phyloP scores from a whole-genome alignment of 768 basidiomycete genomes.

The Suillus occidentalis region DNA sequence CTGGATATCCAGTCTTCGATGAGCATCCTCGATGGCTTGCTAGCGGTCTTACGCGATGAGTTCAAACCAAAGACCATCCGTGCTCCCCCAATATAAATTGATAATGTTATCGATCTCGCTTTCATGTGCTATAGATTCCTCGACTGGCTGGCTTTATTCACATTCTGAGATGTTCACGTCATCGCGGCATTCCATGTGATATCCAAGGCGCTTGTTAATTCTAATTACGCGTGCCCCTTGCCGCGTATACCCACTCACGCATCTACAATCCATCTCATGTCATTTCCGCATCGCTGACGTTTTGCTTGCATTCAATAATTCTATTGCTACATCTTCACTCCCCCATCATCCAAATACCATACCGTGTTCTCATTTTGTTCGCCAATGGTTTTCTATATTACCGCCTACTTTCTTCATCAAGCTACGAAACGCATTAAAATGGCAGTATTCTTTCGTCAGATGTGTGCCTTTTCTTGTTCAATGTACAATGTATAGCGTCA shows the following conservation, averaged over 20 bases:
- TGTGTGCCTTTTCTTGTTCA: neutral
- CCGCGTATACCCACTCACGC: neutral
- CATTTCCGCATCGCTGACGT: neutral
- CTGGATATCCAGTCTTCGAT: conserved; percentile 25
- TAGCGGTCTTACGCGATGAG: neutral
- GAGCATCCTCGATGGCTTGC: neutral
- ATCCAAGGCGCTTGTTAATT: neutral
- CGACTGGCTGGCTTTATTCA: conserved; percentile 6
- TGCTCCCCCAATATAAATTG: conserved; percentile 4
- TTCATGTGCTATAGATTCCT: conserved; percentile 5
- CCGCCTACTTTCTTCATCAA: neutral
- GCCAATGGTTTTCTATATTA: neutral
- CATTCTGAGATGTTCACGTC: neutral
- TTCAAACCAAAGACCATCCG: conserved; percentile 11
- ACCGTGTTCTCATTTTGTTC: neutral
- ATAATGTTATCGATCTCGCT: conserved; percentile 7
- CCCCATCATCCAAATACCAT: conserved; percentile 1
- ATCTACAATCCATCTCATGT: conserved; percentile 1
- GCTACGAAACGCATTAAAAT: neutral
- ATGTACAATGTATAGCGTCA: neutral
- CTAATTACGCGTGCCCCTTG: neutral
- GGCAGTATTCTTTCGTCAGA: neutral
- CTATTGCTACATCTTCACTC: conserved; percentile 4
- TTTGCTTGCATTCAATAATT: neutral
- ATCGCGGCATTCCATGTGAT: conserved; percentile 4